These are phyloP conservation scores for Colletotrichum caudatum DNA, from an alignment of 2,329 filamentous ascomycete species.

Conservation along the genomic window DNA sequence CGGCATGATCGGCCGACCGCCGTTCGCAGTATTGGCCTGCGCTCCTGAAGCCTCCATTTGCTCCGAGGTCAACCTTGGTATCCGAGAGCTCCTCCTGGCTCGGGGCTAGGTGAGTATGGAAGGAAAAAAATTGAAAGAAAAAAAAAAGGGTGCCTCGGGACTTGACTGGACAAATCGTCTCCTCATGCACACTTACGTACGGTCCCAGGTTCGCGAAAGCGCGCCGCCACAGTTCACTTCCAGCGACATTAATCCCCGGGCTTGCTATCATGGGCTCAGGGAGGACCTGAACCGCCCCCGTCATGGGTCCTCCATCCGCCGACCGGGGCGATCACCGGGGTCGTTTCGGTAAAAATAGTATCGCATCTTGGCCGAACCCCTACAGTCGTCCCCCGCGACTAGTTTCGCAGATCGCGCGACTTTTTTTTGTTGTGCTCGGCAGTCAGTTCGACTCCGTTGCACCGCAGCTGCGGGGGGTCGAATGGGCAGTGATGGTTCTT, in stretches of 20 bases:
- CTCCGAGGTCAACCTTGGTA: slow-evolving; percentile 4
- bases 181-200: slow-evolving; percentile 15
- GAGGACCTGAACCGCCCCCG: slow-evolving; percentile 44
- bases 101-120: not conserved
- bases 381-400: slow-evolving; percentile 8
- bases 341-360: slow-evolving; percentile 38
- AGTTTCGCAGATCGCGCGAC: slow-evolving; percentile 13
- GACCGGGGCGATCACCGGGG: slow-evolving; percentile 35
- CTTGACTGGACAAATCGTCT: slow-evolving; percentile 16
- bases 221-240: slow-evolving; percentile 9
- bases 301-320: slow-evolving; percentile 24
- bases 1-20: slow-evolving; percentile 37
- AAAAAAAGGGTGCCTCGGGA: slow-evolving; percentile 16
- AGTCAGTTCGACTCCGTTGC: not conserved
- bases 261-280: slow-evolving; percentile 46
- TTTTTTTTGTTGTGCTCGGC: slow-evolving; percentile 1
- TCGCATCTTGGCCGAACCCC: slow-evolving; percentile 11
- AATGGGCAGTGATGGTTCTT: not conserved
- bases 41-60: slow-evolving; percentile 2
- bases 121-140: no score
- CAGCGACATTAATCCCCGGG: slow-evolving; percentile 8
- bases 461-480: slow-evolving; percentile 21
- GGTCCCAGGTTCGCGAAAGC: slow-evolving; percentile 10
- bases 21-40: slow-evolving; percentile 14
- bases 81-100: slow-evolving; percentile 10